Evolutionary conservation across 2,329 filamentous ascomycete genomes (phyloP), one percentile per base, ranked within the genome.

Genomic region (Thermochaetoides dissita): DNA sequence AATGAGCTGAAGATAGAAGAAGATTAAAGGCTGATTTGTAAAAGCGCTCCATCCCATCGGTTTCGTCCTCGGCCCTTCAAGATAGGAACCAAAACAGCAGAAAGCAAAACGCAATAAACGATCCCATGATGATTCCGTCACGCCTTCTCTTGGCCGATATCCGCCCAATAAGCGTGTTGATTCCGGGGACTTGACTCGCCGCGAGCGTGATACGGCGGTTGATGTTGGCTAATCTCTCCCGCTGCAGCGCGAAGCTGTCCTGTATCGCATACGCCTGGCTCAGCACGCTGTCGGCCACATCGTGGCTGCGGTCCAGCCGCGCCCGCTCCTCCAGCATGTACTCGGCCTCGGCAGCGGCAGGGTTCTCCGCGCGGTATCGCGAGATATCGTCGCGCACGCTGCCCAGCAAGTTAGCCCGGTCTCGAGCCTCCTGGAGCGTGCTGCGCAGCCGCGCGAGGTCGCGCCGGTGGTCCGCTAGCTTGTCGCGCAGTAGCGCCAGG

Each of bases 251-350:
- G 59, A 98, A 96, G 60, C 72, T 88, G 65, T 96, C 87, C 59
- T 94, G 93, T 41, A 96, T 86, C 8, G 89, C 88, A 64, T 98
- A 98, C 7, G 91, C 91, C 67, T 96, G 91, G 58, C 82, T 88
- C 46, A 98, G 70, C 31, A 98, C 87, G 48, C 76, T 83, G 60
- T 98, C 91, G 38, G 86, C 81, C 69, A 94, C 79, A 52, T 77
- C 82, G 63, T 96, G 83, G 56, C 84, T 93, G 59, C 86, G 81
- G 58, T 98, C 91, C 57, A 98, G 77, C 49, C 84, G 76, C 48
- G 71, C 68, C 40, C 91, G 75, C 71, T 98, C 91, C 54, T 84
- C 82, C 29, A 98, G 73, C 88, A 98, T 95, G 67, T 96, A 98
- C 47, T 98, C 89, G 37, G 86, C 86, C 65, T 96, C 91, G 42